These are phyloP conservation scores for Erigeron philadelphicus DNA, from an alignment of 140 eudicot species.

Conservation along the genomic window DNA sequence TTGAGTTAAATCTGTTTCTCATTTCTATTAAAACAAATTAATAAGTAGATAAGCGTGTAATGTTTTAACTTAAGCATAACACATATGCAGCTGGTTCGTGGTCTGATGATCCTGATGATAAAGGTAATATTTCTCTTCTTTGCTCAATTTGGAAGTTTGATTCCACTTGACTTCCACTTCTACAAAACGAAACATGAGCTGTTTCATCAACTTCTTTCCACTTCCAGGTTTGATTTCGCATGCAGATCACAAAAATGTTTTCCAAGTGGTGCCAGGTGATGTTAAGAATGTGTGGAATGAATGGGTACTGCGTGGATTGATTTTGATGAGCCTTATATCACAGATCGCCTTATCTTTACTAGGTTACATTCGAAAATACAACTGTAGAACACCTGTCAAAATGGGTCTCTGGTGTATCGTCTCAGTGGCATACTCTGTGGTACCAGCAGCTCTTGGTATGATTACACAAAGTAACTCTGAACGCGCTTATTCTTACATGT, in stretches of 20 bases:
- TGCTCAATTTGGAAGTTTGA: too few relatives aligned
- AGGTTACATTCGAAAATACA: neutral
- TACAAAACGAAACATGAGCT: too few relatives aligned
- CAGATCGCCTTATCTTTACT: neutral
- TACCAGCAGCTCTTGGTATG: neutral
- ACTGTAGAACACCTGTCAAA: neutral
- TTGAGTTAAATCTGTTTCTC: too few relatives aligned
- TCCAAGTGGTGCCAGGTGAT: conserved; percentile 1
- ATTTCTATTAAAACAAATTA: too few relatives aligned
- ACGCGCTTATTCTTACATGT: neutral
- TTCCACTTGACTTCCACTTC: too few relatives aligned
- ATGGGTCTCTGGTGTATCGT: neutral
- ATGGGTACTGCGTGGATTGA: neutral
- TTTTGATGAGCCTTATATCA: neutral
- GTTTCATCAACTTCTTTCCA: neutral
- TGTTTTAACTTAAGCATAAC: too few relatives aligned
- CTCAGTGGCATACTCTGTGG: neutral
- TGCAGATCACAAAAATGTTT: neutral
- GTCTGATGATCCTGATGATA: too few relatives aligned
- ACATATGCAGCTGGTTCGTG: too few relatives aligned
- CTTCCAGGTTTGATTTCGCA: neutral
- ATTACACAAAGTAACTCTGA: neutral
- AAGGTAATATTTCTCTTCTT: too few relatives aligned
- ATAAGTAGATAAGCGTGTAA: too few relatives aligned
- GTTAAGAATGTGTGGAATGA: neutral